Percentiles rank a stretch among this genome's conserved stretches.
Evolutionary conservation across 192 early-diverging fungal species (phyloP).

Genomic region (Linnemannia exigua): DNA sequence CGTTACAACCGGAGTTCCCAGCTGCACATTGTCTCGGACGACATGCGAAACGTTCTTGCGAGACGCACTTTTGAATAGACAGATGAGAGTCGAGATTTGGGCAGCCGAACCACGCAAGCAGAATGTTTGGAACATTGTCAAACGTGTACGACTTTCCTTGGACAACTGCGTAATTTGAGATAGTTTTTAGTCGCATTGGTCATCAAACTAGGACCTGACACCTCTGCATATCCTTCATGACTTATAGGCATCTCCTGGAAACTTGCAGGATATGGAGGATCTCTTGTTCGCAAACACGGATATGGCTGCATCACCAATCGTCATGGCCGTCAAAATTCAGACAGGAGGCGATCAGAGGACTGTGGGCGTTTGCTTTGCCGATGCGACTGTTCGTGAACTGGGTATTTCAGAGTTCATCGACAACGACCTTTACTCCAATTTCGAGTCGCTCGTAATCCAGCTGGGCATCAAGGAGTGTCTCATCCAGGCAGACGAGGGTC

Average conservation of each 20-base stretch:
- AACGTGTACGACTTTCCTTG: conserved; percentile 30
- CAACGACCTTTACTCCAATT: conserved; percentile 92
- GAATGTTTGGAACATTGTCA: conserved; percentile 65
- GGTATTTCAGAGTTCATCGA: conserved; percentile 94
- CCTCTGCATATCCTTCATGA: neutral
- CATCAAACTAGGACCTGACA: neutral
- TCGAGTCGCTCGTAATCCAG: conserved; percentile 95
- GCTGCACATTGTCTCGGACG: conserved; percentile 83
- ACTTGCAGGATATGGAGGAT: conserved; percentile 93
- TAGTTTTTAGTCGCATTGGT: neutral
- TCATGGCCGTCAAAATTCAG: conserved; percentile 80
- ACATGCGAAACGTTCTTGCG: conserved; percentile 84
- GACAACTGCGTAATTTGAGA: neutral
- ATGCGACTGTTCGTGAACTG: conserved; percentile 84
- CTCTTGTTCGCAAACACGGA: conserved; percentile 83
- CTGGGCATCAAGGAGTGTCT: conserved; percentile 95
- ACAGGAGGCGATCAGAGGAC: conserved; percentile 73
- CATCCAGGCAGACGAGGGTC: conserved; percentile 67
- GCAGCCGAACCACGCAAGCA: conserved; percentile 59
- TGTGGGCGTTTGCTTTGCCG: conserved; percentile 92
- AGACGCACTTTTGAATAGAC: conserved; percentile 81
- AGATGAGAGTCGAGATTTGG: conserved; percentile 91
- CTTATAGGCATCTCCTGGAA: conserved; percentile 93
- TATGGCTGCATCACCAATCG: conserved; percentile 81
- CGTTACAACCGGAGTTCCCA: conserved; percentile 72